phyloP scores from a whole-genome alignment of 2,329 filamentous ascomycete genomes.

The Aspergillus bombycis region DNA sequence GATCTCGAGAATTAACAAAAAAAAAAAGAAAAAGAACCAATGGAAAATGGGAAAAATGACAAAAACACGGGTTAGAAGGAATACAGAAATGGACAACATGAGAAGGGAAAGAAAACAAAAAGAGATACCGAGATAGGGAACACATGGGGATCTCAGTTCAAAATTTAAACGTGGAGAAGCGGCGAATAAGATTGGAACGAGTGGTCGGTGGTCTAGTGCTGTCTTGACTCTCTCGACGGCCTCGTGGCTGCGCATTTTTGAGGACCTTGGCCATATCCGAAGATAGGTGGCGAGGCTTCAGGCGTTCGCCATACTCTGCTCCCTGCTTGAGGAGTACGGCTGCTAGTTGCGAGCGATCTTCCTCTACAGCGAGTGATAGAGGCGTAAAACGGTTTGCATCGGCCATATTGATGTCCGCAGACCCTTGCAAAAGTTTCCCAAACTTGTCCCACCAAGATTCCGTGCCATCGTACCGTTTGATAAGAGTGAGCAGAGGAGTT shows the following conservation, averaged over 20 bases:
- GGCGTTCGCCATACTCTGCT: not conserved
- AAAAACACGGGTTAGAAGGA: too few species aligned
- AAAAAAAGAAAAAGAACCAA: not conserved
- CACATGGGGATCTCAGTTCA: not conserved
- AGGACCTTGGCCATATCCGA: not conserved
- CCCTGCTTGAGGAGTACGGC: not conserved
- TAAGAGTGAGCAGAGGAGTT: constrained; percentile 12
- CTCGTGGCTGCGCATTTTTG: not conserved
- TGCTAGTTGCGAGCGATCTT: not conserved
- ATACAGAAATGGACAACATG: not conserved
- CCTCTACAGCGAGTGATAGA: not conserved
- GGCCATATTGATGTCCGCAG: constrained; percentile 4
- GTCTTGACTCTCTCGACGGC: not conserved
- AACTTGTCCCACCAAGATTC: constrained; percentile 5
- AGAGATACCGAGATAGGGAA: not conserved
- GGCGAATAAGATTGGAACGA: not conserved
- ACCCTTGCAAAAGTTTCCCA: not conserved
- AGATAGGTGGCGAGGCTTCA: not conserved
- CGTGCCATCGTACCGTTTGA: not conserved
- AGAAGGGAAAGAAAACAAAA: not conserved
- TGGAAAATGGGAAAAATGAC: too few species aligned
- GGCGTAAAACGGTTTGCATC: not conserved
- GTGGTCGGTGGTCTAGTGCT: not conserved
- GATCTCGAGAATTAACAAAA: not conserved
- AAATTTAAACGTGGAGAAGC: not conserved